Percentiles rank a stretch among this genome's conserved stretches.
Evolutionary conservation across 495 filamentous ascomycete species (phyloP).

Genomic region (Aspergillus campestris): DNA sequence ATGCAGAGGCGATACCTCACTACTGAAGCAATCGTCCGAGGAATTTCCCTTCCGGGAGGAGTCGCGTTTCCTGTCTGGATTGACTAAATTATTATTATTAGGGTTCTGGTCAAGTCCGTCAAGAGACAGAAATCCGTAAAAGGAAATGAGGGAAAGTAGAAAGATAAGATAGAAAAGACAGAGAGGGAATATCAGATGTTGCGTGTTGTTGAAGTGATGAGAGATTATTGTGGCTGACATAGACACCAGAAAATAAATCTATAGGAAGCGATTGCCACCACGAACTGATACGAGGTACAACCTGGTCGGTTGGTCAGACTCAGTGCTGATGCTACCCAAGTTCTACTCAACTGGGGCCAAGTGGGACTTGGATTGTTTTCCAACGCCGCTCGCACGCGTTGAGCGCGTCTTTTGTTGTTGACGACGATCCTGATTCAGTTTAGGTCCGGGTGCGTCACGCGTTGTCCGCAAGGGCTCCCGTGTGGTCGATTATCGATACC

Average conservation of each 20-base stretch:
- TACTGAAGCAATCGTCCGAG: slow-evolving; percentile 12
- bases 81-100: not conserved
- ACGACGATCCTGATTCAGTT: slow-evolving; percentile 5
- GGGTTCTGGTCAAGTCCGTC: not conserved
- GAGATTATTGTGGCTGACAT: no score
- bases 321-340: no score
- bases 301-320: no score
- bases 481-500: not conserved
- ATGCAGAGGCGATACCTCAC: slow-evolving; percentile 17
- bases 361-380: slow-evolving; percentile 14
- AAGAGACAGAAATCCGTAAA: no score
- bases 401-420: slow-evolving; percentile 20
- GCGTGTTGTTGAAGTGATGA: not conserved
- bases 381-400: slow-evolving; percentile 8
- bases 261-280: no score
- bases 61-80: not conserved
- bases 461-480: slow-evolving; percentile 11
- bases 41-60: slow-evolving; percentile 16
- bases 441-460: slow-evolving; percentile 16
- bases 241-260: no score
- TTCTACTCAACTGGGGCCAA: not conserved
- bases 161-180: not conserved
- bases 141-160: not conserved
- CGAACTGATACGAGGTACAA: no score
- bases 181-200: not conserved